Conservation (phyloP, 225 moss, liverwort and hornwort species). For the Pleurozium schreberi region DNA sequence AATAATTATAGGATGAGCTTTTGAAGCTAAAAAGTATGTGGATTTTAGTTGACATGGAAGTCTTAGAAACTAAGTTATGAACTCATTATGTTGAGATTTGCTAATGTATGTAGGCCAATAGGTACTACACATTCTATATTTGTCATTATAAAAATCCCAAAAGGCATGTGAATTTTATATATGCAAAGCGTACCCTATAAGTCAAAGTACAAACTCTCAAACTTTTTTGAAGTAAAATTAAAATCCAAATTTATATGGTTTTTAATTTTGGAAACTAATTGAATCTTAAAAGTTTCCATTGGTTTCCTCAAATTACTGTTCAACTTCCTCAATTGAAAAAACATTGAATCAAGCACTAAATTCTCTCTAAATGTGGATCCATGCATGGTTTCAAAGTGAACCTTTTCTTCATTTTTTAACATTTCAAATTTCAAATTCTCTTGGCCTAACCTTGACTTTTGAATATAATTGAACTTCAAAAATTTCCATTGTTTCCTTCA, state of each 20-base stretch:
- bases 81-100: neutral
- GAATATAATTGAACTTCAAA: no score
- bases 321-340: neutral
- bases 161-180: no score
- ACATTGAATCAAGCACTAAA: neutral
- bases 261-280: neutral
- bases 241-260: neutral
- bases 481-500: no score
- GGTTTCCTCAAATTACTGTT: neutral
- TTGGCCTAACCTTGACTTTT: no score
- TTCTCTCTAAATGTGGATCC: no score
- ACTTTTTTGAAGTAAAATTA: neutral
- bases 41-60: neutral
- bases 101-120: neutral
- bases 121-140: neutral
- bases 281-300: neutral
- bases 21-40: accelerated
- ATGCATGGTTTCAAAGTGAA: no score
- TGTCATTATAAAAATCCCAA: neutral
- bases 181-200: neutral
- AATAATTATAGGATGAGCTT: neutral
- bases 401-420: no score
- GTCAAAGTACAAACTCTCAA: neutral
- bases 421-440: no score
- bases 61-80: neutral